phyloP scores from a whole-genome alignment of 2,329 filamentous ascomycete species.

The Colletotrichum caudatum region DNA sequence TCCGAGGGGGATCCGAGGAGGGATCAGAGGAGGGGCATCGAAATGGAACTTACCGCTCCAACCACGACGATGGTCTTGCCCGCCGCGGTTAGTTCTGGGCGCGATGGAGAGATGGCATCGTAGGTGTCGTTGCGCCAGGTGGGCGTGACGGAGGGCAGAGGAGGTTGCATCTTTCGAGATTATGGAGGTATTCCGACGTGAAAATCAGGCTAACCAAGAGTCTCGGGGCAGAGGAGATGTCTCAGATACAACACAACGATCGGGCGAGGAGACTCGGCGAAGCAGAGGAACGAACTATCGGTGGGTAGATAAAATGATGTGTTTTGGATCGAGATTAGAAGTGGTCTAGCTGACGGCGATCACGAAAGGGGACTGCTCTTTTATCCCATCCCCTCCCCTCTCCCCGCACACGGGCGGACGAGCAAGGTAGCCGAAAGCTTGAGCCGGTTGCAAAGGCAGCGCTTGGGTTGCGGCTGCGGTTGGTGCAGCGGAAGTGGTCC shows the following conservation, averaged over 20 bases:
- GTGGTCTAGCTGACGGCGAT: neutral
- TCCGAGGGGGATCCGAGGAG: too few species aligned
- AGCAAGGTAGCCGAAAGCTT: neutral
- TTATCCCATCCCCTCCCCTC: conserved; percentile 8
- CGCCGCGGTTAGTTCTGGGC: conserved; percentile 54
- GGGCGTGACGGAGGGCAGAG: conserved; percentile 42
- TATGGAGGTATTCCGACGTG: neutral
- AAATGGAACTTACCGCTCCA: conserved; percentile 63
- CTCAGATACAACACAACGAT: neutral
- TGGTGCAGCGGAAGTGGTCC: neutral
- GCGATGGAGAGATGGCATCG: conserved; percentile 52
- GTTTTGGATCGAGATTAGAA: neutral
- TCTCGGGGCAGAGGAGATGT: neutral
- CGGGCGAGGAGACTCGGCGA: neutral
- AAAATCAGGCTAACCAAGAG: neutral
- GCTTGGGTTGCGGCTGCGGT: neutral
- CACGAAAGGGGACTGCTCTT: conserved; percentile 17
- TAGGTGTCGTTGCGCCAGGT: conserved; percentile 53
- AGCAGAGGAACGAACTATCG: neutral
- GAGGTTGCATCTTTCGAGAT: conserved; percentile 32
- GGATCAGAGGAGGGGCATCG: neutral
- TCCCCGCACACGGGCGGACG: neutral
- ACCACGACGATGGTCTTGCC: conserved; percentile 72
- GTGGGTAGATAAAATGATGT: neutral
- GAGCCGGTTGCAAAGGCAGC: neutral